Conservation (phyloP, 306 rosid genomes). For the Styphnolobium japonicum region DNA sequence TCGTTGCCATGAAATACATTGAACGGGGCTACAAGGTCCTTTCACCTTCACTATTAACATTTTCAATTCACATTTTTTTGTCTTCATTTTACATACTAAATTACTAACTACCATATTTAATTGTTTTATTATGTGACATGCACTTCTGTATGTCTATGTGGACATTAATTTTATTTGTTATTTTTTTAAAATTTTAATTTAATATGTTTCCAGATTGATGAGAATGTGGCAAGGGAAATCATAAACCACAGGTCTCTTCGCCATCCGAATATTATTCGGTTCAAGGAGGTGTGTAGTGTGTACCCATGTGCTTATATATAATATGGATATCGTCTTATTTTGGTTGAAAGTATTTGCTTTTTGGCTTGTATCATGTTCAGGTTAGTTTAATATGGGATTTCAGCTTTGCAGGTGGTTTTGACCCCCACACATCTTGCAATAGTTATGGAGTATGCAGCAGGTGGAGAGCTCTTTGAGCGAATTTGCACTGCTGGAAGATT, state of each 20-base stretch:
- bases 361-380: neutral
- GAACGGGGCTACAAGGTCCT: slow-evolving; percentile 41
- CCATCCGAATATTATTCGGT: slow-evolving; percentile 59
- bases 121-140: no score
- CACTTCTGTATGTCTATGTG: neutral
- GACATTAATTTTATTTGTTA: neutral
- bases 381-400: neutral
- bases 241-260: slow-evolving; percentile 63
- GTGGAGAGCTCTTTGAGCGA: slow-evolving; percentile 62
- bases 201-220: slow-evolving; percentile 40
- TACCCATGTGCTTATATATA: neutral
- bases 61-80: no score
- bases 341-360: neutral
- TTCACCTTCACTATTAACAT: no score
- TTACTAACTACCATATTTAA: no score
- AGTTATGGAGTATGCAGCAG: slow-evolving; percentile 71
- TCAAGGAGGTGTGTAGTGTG: slow-evolving; percentile 57
- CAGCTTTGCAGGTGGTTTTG: slow-evolving; percentile 52
- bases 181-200: neutral
- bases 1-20: slow-evolving; percentile 63
- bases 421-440: slow-evolving; percentile 70
- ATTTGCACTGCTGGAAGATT: slow-evolving; percentile 46
- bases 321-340: neutral
- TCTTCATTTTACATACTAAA: no score
- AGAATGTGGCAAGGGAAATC: slow-evolving; percentile 52